Evolutionary conservation across 495 filamentous ascomycete species (phyloP).

Genomic region (Aspergillus indologenus): DNA sequence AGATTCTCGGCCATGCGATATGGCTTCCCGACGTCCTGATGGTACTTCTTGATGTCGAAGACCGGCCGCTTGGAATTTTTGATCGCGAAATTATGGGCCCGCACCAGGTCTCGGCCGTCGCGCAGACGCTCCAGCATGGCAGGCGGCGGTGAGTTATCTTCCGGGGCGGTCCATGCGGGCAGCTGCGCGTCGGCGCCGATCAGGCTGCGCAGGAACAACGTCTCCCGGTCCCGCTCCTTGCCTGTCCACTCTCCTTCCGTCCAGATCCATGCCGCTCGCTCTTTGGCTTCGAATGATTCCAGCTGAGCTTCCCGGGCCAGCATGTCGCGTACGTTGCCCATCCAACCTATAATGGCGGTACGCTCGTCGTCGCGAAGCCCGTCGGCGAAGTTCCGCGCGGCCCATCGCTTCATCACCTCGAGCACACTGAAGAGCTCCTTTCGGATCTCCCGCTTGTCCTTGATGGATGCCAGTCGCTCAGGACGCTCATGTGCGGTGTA

Average conservation of each 20-base stretch:
- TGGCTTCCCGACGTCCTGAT: constrained; percentile 87
- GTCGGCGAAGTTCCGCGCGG: constrained; percentile 78
- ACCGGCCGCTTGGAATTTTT: constrained; percentile 81
- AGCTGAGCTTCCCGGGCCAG: constrained; percentile 68
- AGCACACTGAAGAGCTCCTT: constrained; percentile 79
- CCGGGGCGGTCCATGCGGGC: constrained; percentile 67
- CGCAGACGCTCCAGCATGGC: constrained; percentile 70
- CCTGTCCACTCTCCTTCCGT: constrained; percentile 74
- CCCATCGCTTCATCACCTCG: constrained; percentile 88
- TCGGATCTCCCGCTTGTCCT: constrained; percentile 76
- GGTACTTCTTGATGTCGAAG: constrained; percentile 84
- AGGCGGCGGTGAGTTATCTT: constrained; percentile 60
- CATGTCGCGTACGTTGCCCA: constrained; percentile 69
- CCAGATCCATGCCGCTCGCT: constrained; percentile 78
- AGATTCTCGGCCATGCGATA: constrained; percentile 93
- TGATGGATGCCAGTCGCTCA: constrained; percentile 78
- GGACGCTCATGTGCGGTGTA: constrained; percentile 85
- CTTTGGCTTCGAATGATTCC: constrained; percentile 68
- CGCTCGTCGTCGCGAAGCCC: constrained; percentile 76
- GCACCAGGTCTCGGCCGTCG: constrained; percentile 77
- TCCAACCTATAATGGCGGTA: constrained; percentile 70
- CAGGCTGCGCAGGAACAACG: constrained; percentile 72
- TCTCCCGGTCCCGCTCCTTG: constrained; percentile 72
- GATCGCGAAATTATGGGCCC: constrained; percentile 84
- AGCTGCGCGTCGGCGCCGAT: constrained; percentile 48